phyloP scores from a whole-genome alignment of 2,329 filamentous ascomycete species.

The Aureobasidium leucospermi region DNA sequence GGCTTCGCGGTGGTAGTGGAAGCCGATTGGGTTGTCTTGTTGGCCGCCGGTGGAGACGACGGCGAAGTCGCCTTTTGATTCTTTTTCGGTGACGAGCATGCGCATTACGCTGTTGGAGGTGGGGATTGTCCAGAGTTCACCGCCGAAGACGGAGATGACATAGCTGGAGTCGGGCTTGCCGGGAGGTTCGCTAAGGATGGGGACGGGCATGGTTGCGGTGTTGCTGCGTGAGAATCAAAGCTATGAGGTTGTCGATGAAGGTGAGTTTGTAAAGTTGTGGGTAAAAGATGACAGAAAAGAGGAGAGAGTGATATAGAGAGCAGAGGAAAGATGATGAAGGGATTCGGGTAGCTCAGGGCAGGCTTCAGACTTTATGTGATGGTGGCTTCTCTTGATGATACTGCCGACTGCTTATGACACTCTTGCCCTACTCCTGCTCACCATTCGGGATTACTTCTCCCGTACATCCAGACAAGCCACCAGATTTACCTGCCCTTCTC shows the following conservation, averaged over 20 bases:
- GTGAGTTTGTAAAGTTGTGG: not conserved
- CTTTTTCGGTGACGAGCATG: constrained; percentile 13
- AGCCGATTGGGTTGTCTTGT: constrained; percentile 30
- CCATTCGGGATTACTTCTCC: not conserved
- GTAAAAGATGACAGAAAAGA: not conserved
- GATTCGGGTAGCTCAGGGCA: not conserved
- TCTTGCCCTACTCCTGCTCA: not conserved
- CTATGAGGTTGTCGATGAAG: not conserved
- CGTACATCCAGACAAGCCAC: not conserved
- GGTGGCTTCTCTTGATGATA: not conserved
- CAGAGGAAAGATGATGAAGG: not conserved
- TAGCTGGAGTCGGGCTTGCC: constrained; percentile 10
- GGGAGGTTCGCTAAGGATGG: constrained; percentile 7
- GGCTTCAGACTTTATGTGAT: not conserved
- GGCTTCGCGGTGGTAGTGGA: constrained; percentile 50
- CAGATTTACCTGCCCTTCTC: not conserved
- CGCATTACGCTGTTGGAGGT: constrained; percentile 14
- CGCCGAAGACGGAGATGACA: constrained; percentile 3
- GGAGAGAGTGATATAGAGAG: not conserved
- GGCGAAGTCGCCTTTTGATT: constrained; percentile 12
- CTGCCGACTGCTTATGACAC: not conserved
- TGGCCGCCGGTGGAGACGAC: constrained; percentile 9
- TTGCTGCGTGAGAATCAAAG: not conserved
- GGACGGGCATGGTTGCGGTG: not conserved
- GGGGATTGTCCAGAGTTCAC: constrained; percentile 14